Base-by-base conservation (phyloP, 441 rosid genomes). In the Kokia cookei region DNA sequence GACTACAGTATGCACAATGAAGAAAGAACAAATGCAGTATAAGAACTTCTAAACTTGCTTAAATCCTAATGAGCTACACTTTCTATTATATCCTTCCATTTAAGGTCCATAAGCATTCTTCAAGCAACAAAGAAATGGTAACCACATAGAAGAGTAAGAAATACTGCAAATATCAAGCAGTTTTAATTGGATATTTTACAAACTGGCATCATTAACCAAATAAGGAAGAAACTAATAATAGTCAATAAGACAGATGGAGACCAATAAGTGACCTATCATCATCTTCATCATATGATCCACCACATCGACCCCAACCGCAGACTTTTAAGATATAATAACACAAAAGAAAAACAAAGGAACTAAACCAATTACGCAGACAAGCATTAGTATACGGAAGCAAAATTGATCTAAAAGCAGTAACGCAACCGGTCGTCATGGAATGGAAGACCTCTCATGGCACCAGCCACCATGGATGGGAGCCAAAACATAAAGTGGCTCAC, bases 401-500 rank as follows among this genome's bases (percentile, higher is more conserved):
- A 15, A 48, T 48, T 29, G 42, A 57, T 27, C 27, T 22, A 14
- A 19, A 19, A 65, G 53, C 69, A 65, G 53, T 42, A 42, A 45
- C 7, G 51, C 22, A 67, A 42, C 45, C 17, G 13, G 69, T 12
- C n/a, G 15, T 57, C 63, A 14, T 40, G 4, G 47, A 42, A 17
- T 40, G 8, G 32, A 14, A 42, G 63, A 40, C 48, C 65, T 66
- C 40, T 75, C 62, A 78, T 53, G 74, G 35, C 62, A 70, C 32
- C 65, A 8, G 11, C 45, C 45, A 42, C 12, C 24, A 32, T 15
- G 19, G 45, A 35, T 35, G 66, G 47, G 47, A 35, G 66, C 47
- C 6, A 62, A 62, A 62, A 42, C 45, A 42, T 57, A 78, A n/a
- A 14, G 47, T 51, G 60, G 81, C 73, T 93, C 86, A 93, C 57